Conservation (phyloP, 139 green algal species). For the Volvox reticuliferus region DNA sequence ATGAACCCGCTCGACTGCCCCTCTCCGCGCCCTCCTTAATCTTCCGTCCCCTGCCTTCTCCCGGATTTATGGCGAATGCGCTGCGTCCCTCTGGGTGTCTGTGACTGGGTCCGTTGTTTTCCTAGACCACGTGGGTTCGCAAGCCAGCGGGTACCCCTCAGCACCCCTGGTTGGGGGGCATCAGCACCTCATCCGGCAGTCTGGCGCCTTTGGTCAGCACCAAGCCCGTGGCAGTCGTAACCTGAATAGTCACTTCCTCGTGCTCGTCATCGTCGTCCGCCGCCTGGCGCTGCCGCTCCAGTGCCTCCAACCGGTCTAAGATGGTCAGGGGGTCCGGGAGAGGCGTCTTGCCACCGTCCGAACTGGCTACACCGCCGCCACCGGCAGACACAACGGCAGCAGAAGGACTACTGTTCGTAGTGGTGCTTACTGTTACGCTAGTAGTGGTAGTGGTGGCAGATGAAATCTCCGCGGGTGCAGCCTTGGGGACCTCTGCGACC, state of each 20-base stretch:
- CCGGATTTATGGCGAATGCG: too few species aligned
- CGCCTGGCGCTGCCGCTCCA: conserved; percentile 49
- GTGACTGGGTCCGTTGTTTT: too few species aligned
- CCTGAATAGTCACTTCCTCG: not conserved
- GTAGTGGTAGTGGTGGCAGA: not conserved
- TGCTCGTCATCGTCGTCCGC: conserved; percentile 24
- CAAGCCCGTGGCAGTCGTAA: not conserved
- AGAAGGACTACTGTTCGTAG: not conserved
- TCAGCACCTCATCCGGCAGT: conserved; percentile 49
- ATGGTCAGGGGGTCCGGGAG: conserved; percentile 38
- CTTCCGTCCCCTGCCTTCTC: not conserved
- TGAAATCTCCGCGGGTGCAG: not conserved
- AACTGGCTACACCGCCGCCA: not conserved
- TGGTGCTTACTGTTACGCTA: not conserved
- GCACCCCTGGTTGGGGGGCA: conserved; percentile 16
- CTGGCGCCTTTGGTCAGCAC: conserved; percentile 41
- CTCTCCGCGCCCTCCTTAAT: not conserved
- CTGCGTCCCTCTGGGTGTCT: too few species aligned
- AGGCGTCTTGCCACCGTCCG: not conserved
- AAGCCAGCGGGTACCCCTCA: not conserved
- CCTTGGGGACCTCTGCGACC: not conserved
- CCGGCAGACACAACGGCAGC: not conserved
- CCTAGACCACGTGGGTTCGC: too few species aligned
- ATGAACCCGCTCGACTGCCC: too few species aligned
- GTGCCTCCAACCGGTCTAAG: conserved; percentile 46